Conservation (phyloP, 371 early-diverging fungal genomes). For the Mortierella sp. region DNA sequence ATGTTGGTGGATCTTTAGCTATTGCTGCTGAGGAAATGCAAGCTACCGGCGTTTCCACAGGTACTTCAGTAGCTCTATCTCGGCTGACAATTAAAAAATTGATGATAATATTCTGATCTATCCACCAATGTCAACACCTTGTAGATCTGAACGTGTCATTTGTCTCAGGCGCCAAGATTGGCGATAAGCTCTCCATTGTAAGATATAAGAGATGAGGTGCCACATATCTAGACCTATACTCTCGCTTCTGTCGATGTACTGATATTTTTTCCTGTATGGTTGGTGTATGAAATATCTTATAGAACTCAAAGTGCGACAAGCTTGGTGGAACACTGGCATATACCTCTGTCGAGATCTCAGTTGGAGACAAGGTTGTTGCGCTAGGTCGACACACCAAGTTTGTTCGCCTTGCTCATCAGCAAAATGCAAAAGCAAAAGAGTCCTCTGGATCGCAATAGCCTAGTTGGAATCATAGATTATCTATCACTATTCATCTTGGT, state of each 20-base stretch:
- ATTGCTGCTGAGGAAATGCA: slow-evolving; percentile 70
- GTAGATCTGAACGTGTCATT: slow-evolving; percentile 68
- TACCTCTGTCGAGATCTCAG: slow-evolving; percentile 65
- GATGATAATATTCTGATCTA: background rate
- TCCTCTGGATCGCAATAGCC: background rate
- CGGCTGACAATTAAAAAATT: background rate
- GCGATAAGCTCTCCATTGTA: slow-evolving; percentile 64
- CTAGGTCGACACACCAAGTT: slow-evolving; percentile 76
- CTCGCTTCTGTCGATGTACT: background rate
- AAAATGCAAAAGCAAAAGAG: slow-evolving; percentile 27
- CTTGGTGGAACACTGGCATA: slow-evolving; percentile 74
- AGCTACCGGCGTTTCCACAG: slow-evolving; percentile 75
- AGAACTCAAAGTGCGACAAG: slow-evolving; percentile 71
- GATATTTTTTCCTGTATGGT: too few relatives aligned
- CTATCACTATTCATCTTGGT: too few relatives aligned
- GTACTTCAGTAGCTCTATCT: slow-evolving; percentile 23
- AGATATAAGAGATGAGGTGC: background rate
- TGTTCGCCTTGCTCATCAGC: slow-evolving; percentile 55
- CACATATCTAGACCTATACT: background rate
- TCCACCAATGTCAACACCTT: background rate
- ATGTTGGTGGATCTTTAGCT: slow-evolving; percentile 73
- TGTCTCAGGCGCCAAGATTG: slow-evolving; percentile 67
- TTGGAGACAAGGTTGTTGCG: slow-evolving; percentile 64
- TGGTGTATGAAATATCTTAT: background rate
- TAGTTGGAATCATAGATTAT: background rate